Evolutionary conservation across 805 yeast species (phyloP).

Genomic region (Saturnispora diversa): DNA sequence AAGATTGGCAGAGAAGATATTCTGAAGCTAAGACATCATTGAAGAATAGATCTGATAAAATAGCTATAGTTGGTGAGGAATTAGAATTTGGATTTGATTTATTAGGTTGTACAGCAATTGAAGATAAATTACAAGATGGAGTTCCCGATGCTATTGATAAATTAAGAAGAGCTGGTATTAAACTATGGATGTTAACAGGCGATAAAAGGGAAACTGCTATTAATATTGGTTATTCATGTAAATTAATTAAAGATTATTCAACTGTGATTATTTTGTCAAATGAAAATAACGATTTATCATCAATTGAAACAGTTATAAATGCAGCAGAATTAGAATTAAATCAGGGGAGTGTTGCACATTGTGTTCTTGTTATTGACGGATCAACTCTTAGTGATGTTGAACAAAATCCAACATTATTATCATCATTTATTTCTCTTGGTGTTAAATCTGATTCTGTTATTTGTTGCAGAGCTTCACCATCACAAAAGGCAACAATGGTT

Average conservation of each 20-base stretch:
- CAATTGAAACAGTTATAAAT: slow-evolving; percentile 45
- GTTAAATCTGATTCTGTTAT: slow-evolving; percentile 84
- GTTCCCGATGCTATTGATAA: slow-evolving; percentile 93
- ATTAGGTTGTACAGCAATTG: slow-evolving; percentile 93
- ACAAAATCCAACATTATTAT: slow-evolving; percentile 58
- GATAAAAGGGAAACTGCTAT: slow-evolving; percentile 98
- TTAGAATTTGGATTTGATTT: slow-evolving; percentile 65
- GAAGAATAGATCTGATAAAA: slow-evolving; percentile 51
- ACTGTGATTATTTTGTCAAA: slow-evolving; percentile 63
- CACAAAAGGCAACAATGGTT: slow-evolving; percentile 92
- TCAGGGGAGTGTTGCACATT: slow-evolving; percentile 76
- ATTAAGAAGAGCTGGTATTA: slow-evolving; percentile 85
- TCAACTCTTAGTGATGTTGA: slow-evolving; percentile 70
- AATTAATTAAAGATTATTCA: slow-evolving; percentile 85
- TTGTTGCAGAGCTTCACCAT: slow-evolving; percentile 94
- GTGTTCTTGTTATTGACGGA: slow-evolving; percentile 95
- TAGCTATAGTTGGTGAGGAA: slow-evolving; percentile 64
- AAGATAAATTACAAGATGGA: slow-evolving; percentile 94
- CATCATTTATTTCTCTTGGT: slow-evolving; percentile 77
- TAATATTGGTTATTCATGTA: slow-evolving; percentile 92
- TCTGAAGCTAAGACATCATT: slow-evolving; percentile 72
- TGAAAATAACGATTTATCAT: slow-evolving; percentile 15
- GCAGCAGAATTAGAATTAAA: slow-evolving; percentile 70
- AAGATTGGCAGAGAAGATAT: slow-evolving; percentile 59
- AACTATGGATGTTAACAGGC: slow-evolving; percentile 97